phyloP scores from a whole-genome alignment of 805 yeast species.

The Suhomyces xylopsoci region DNA sequence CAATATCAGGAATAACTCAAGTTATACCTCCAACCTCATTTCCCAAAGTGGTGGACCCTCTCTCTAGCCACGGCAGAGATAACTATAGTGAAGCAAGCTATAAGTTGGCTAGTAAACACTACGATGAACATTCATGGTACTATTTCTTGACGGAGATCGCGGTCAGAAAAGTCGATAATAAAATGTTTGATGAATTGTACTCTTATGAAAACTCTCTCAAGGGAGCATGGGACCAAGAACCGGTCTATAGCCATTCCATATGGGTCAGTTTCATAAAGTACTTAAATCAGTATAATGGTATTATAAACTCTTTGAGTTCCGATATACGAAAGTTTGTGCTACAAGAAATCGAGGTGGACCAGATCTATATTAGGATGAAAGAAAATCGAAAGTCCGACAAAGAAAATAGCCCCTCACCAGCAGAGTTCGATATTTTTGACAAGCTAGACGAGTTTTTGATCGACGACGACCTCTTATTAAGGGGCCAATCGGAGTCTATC shows the following conservation, averaged over 20 bases:
- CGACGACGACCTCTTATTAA: slow-evolving; percentile 30
- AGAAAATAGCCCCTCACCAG: slow-evolving; percentile 5
- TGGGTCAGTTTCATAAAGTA: slow-evolving; percentile 32
- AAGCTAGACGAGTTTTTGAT: slow-evolving; percentile 32
- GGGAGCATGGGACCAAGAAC: slow-evolving; percentile 22
- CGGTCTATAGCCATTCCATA: slow-evolving; percentile 17
- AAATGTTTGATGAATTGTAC: slow-evolving; percentile 32
- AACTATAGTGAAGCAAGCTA: slow-evolving; percentile 22
- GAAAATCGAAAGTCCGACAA: slow-evolving; percentile 16
- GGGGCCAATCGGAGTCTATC: slow-evolving; percentile 35
- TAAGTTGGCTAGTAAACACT: slow-evolving; percentile 20
- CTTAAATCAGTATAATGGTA: slow-evolving; percentile 36
- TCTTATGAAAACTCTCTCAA: slow-evolving; percentile 10
- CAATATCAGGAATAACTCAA: slow-evolving; percentile 29
- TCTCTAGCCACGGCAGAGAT: slow-evolving; percentile 10
- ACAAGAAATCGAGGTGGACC: slow-evolving; percentile 29
- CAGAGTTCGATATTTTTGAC: slow-evolving; percentile 15
- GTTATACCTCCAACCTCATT: slow-evolving; percentile 31
- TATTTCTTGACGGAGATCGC: slow-evolving; percentile 40
- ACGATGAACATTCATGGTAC: slow-evolving; percentile 34
- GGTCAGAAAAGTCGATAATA: slow-evolving; percentile 37
- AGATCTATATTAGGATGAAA: slow-evolving; percentile 27
- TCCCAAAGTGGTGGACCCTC: slow-evolving; percentile 28
- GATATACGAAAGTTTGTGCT: slow-evolving; percentile 30
- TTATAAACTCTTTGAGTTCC: slow-evolving; percentile 35